phyloP scores from a whole-genome alignment of 352 stramenopile species.

The Pythium folliculosum region DNA sequence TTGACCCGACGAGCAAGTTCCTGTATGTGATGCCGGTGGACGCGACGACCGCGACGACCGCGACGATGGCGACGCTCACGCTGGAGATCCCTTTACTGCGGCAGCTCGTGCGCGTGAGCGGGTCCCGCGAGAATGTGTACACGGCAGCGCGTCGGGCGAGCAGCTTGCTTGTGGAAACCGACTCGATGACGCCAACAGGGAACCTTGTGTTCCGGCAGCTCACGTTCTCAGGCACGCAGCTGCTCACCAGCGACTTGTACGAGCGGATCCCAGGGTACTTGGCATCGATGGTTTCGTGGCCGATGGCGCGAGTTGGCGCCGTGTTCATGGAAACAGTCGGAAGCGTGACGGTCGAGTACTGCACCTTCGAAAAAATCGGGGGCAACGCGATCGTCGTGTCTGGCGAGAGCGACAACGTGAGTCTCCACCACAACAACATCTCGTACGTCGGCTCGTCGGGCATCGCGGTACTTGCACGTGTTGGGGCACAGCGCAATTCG shows the following conservation, averaged over 20 bases:
- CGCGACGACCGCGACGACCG: conserved; percentile 17
- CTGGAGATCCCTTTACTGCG: conserved; percentile 63
- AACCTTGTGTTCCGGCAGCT: conserved; percentile 66
- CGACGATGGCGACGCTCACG: conserved; percentile 29
- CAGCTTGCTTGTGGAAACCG: conserved; percentile 43
- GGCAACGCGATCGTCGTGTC: conserved; percentile 75
- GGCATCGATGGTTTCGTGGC: conserved; percentile 43
- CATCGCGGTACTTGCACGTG: conserved; percentile 48
- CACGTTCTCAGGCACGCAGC: conserved; percentile 59
- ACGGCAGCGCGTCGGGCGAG: conserved; percentile 44
- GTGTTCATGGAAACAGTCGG: conserved; percentile 64
- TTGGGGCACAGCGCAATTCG: conserved; percentile 39
- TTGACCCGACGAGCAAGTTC: conserved; percentile 42
- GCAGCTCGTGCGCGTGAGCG: conserved; percentile 65
- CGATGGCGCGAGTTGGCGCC: conserved; percentile 57
- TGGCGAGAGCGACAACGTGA: conserved; percentile 50
- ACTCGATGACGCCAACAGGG: conserved; percentile 34
- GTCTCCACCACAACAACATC: conserved; percentile 71
- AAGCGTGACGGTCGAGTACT: conserved; percentile 53
- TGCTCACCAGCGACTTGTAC: conserved; percentile 61
- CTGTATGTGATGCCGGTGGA: conserved; percentile 68
- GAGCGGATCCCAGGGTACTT: conserved; percentile 36
- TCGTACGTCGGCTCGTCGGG: conserved; percentile 57
- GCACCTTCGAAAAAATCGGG: conserved; percentile 66
- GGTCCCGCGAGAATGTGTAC: conserved; percentile 56